Conservation (phyloP, 2,329 filamentous ascomycete genomes). For the Hypoxylon sp. region DNA sequence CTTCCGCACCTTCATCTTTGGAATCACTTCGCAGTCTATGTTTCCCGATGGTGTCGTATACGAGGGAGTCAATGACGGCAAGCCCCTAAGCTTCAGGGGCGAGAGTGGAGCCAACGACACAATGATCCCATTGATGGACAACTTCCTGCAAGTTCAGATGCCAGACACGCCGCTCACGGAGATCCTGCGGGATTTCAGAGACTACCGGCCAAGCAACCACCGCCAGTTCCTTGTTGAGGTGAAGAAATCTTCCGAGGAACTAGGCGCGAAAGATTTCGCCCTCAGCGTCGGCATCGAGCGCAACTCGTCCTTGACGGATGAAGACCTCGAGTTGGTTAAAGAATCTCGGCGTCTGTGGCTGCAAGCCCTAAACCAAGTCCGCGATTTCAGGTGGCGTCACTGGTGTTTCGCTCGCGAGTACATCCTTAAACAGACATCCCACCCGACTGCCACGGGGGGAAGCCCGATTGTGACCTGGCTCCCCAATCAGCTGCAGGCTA, state of each 20-base stretch:
- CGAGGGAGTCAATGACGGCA: slow-evolving; percentile 79
- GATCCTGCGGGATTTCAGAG: slow-evolving; percentile 89
- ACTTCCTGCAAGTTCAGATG: slow-evolving; percentile 88
- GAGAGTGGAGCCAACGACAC: slow-evolving; percentile 95
- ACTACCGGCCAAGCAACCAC: slow-evolving; percentile 91
- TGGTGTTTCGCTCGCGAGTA: slow-evolving; percentile 91
- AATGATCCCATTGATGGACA: slow-evolving; percentile 93
- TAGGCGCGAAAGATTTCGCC: slow-evolving; percentile 73
- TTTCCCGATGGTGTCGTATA: slow-evolving; percentile 94
- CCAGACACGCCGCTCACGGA: slow-evolving; percentile 89
- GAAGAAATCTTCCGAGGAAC: slow-evolving; percentile 62
- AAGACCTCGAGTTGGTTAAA: slow-evolving; percentile 62
- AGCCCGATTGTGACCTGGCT: slow-evolving; percentile 89
- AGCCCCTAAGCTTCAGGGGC: slow-evolving; percentile 86
- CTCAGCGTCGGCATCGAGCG: slow-evolving; percentile 58
- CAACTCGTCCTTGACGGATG: slow-evolving; percentile 42
- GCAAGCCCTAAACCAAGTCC: slow-evolving; percentile 78
- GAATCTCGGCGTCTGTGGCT: slow-evolving; percentile 74
- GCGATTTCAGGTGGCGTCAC: slow-evolving; percentile 86
- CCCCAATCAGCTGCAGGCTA: slow-evolving; percentile 83
- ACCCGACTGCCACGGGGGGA: slow-evolving; percentile 85
- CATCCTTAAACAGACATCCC: slow-evolving; percentile 81
- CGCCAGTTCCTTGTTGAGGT: slow-evolving; percentile 86
- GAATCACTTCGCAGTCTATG: slow-evolving; percentile 94
- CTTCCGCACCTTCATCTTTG: slow-evolving; percentile 97